Evolutionary conservation across 2,329 filamentous ascomycete genomes (phyloP), one percentile per base, ranked within the genome.

Genomic region (Xylariomycetidae sp.): DNA sequence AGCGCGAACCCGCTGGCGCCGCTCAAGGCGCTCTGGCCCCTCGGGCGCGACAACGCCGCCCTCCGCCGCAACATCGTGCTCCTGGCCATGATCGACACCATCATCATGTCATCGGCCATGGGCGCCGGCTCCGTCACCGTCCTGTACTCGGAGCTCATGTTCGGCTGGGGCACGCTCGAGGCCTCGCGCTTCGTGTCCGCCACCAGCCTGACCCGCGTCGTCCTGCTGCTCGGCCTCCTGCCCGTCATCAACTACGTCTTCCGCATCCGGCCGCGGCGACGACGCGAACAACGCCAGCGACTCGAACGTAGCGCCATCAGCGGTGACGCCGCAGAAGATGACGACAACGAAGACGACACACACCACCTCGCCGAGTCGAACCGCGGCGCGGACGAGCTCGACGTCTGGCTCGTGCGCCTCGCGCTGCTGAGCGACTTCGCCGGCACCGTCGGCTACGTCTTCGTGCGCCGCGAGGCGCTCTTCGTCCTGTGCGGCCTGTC

Each of bases 31-130:
- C 72, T 97, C 3, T 82, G 75, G 54, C 90, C 89, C 0, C 80
- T 70, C 0, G 85, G 82, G 0, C 72, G 72, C 1, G 76, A 78
- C 3, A 79, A 54, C 65, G 72, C 50, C 45, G 65, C 71, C 1
- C 63, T 95, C 18, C 80, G 88, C 12, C 71, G 81, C 34, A 98
- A 98, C 53, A 66, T 98, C n/a, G 56, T 94, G 3, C 63, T 90
- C 0, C 71, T 98, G 7, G 85, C 88, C 3, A 67, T 80, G 5
- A 80, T 89, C 35, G 92, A 97, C 54, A 85, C 83, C 16, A 78
- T 87, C 43, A 75, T 94, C 45, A 83, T 96, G 41, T 84, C 87
- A 15, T 75, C 88, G 0, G 80, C 82, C 6, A 85, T 96, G 72
- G 87, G 89, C 30, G 76, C 80, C 0, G 80, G 87, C 41, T 78